These are phyloP conservation scores for Apiosordaria backusii DNA, from an alignment of 495 filamentous ascomycete genomes.

Conservation along the genomic window DNA sequence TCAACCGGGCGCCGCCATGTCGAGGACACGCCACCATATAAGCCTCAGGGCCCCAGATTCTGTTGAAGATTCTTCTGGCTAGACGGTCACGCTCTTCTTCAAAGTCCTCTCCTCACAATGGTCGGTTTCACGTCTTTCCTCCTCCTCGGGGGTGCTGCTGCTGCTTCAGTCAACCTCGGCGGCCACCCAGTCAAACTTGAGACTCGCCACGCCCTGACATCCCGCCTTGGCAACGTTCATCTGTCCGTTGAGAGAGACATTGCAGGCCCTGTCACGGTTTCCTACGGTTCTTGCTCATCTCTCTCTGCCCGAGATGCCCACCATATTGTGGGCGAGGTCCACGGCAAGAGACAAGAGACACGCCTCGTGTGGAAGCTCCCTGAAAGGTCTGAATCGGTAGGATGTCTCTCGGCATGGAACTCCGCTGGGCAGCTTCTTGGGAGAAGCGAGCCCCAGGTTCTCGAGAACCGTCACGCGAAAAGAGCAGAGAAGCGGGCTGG, in stretches of 20 bases:
- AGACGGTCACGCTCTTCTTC: neutral
- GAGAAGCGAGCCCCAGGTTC: slow-evolving; percentile 40
- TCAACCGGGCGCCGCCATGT: neutral
- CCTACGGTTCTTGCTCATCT: slow-evolving; percentile 39
- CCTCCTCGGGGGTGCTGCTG: slow-evolving; percentile 16
- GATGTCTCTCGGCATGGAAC: slow-evolving; percentile 55
- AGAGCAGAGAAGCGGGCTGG: slow-evolving; percentile 27
- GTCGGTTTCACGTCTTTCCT: slow-evolving; percentile 8
- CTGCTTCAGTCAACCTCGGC: slow-evolving; percentile 11
- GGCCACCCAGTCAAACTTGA: slow-evolving; percentile 37
- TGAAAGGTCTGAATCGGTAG: slow-evolving; percentile 36
- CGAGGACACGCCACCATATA: neutral
- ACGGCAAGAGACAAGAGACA: slow-evolving; percentile 20
- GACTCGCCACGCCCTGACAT: slow-evolving; percentile 36
- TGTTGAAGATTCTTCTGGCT: neutral
- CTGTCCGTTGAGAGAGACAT: slow-evolving; percentile 29
- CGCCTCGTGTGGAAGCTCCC: slow-evolving; percentile 55
- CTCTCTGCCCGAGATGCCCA: slow-evolving; percentile 26
- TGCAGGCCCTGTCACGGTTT: slow-evolving; percentile 34
- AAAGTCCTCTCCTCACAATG: slow-evolving; percentile 9
- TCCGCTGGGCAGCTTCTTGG: slow-evolving; percentile 37
- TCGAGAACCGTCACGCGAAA: slow-evolving; percentile 30
- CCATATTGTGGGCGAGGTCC: slow-evolving; percentile 28
- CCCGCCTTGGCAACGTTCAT: slow-evolving; percentile 45
- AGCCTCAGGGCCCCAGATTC: neutral